These are phyloP conservation scores for Boletus barrowsii DNA, from an alignment of 768 basidiomycete genomes.

Conservation along the genomic window DNA sequence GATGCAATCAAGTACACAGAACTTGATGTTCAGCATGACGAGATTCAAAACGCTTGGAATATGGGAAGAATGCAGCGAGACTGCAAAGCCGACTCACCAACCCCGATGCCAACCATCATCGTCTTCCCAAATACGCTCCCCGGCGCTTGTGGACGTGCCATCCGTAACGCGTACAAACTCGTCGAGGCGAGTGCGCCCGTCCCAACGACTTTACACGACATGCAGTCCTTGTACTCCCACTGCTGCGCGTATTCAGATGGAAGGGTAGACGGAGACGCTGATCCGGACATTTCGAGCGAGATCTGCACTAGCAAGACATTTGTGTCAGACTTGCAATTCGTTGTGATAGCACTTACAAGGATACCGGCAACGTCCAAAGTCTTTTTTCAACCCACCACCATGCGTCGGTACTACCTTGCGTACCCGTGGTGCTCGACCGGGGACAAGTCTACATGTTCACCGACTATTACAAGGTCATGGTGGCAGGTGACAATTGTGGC, in stretches of 20 bases:
- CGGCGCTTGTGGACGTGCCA: constrained; percentile 59
- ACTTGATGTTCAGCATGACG: background rate
- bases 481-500: no score
- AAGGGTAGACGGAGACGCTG: background rate
- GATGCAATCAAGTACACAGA: constrained; percentile 8
- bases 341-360: no score
- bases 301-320: no score
- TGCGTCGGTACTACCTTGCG: no score
- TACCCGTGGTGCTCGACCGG: no score
- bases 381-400: no score
- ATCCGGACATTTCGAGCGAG: constrained; percentile 13
- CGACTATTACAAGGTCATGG: no score
- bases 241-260: constrained; percentile 7
- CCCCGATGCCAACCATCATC: constrained; percentile 58
- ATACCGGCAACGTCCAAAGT: no score
- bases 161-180: constrained; percentile 65
- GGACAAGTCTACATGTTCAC: no score
- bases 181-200: constrained; percentile 59
- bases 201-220: constrained; percentile 70
- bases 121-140: constrained; percentile 60
- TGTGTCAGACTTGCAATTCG: no score
- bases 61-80: background rate
- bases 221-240: constrained; percentile 47
- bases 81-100: constrained; percentile 43
- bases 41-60: background rate